phyloP scores from a whole-genome alignment of 108 stramenopile genomes.

The Mayamaea pseudoterrestris region DNA sequence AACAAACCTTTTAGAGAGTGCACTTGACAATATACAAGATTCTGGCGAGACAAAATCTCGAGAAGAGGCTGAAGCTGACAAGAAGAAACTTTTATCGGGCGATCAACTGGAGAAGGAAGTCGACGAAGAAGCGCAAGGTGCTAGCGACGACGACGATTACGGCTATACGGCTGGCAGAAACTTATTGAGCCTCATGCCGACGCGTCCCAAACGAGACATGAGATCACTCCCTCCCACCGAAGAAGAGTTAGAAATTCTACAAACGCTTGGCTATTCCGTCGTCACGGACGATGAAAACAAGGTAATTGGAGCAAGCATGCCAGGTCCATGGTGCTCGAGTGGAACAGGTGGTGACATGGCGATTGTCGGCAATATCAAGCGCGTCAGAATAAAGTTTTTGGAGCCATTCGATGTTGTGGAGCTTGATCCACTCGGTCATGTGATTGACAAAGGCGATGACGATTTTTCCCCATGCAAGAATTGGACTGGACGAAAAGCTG shows the following conservation, averaged over 20 bases:
- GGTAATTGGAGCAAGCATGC: constrained; percentile 53
- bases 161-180: constrained; percentile 26
- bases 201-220: constrained; percentile 11
- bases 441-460: constrained; percentile 79
- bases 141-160: constrained; percentile 32
- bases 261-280: constrained; percentile 48
- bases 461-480: constrained; percentile 54
- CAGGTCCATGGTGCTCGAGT: constrained; percentile 49
- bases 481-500: constrained; percentile 69
- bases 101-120: constrained; percentile 22
- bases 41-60: constrained; percentile 44
- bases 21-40: constrained; percentile 49
- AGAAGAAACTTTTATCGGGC: constrained; percentile 61
- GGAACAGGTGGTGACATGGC: background rate
- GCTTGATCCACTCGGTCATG: constrained; percentile 57
- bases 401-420: constrained; percentile 76
- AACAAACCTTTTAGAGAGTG: constrained; percentile 57
- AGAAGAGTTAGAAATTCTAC: constrained; percentile 46
- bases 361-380: constrained; percentile 2
- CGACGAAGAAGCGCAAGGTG: constrained; percentile 7
- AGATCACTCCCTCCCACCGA: constrained; percentile 37
- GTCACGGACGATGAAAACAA: constrained; percentile 66
- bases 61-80: constrained; percentile 75
- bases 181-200: background rate
- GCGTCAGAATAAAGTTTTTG: constrained; percentile 43